Base-by-base conservation (phyloP, 2,329 filamentous ascomycete species). In the Colletotrichum truncatum region DNA sequence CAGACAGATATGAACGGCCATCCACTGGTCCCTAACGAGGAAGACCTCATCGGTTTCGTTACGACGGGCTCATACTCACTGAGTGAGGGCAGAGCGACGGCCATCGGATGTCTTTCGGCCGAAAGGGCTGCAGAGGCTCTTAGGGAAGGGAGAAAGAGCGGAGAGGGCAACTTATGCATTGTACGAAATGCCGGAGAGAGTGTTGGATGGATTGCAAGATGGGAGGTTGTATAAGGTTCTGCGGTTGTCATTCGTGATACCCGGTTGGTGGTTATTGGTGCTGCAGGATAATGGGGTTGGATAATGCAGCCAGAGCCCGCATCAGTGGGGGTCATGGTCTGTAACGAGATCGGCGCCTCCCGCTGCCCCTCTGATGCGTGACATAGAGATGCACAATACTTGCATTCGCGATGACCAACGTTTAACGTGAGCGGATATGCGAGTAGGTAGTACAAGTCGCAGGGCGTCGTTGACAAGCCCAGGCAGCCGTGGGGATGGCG, bases 1-100 rank as follows among this genome's bases (percentile, higher is more conserved):
- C 75, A 74, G 59, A 73, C 70, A 53, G 76, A 78, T 67, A 74
- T 84, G 78, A 74, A 77, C 23, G 81, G 82, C 0, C 88, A 93
- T 70, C 90, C 91, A 1, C 73, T 89, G 0, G 88, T 94, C n/a
- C 95, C 95, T 0, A 83, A 84, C 9, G 89, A 89, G 67, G 83
- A 86, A 21, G 92, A 98, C 74, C 82, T 98, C 11, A 87, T 98
- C 53, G 96, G 96, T 0, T 99, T 97, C 75, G 90, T 98, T 23
- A 98, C 94, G 2, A 91, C 91, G 1, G 96, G 95, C 0, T 91
- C 92, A 53, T 97, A 91, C 75, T 94, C 91, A 72, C 85, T 98
- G 2, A 87, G 88, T 2, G 88, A 91, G 68, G 96, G 95, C 0
- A 87, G 85, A 69, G 92, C 91, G 1, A 89, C 89, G 14, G 95